Evolutionary conservation across 2,329 filamentous ascomycete species (phyloP), one percentile per base, ranked within the genome.

Genomic region (Aquanectria penicillioides): DNA sequence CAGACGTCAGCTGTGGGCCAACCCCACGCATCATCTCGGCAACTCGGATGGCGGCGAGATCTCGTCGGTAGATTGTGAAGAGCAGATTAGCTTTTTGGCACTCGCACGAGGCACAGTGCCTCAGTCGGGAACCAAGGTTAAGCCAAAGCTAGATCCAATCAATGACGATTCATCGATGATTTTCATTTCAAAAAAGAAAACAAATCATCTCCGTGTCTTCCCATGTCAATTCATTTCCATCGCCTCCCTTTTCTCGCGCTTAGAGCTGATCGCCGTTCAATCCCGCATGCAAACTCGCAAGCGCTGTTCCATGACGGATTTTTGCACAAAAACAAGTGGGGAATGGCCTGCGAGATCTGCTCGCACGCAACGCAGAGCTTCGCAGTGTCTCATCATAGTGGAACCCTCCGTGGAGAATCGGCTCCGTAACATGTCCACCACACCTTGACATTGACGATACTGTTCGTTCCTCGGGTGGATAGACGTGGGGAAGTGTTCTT

Each of bases 351-450:
- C 25, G 20, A 36, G 37, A 41, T 20, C 38, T 22, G 29, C 37
- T 52, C 49, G 37, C 13, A 18, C 23, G 47, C 47, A 50, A 38
- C 34, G 40, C 15, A 40, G 29, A 29, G 34, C 38, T 50, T 25
- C 38, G 25, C 28, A 26, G 33, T 49, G 47, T 40, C 47, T 50
- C 34, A 40, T 37, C 37, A 26, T 18, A 17, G 47, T 50, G 47
- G 47, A 50, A 6, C 47, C 47, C 57, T 73, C n/a, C 72, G 61
- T 74, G 72, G 6, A 74, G 65, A 4, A 70, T 72, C 44, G 41
- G 26, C 41, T 46, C 41, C 41, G 41, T 28, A 46, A 46, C n/a
- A 46, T 22, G 41, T 23, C 41, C 41, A 46, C 41, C 41, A 46
- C 41, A 46, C 41, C 26, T 46, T 46, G 33, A n/a, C n/a, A n/a